Base-by-base conservation (phyloP, 495 filamentous ascomycete species). In the Aspergillus heteromorphus region DNA sequence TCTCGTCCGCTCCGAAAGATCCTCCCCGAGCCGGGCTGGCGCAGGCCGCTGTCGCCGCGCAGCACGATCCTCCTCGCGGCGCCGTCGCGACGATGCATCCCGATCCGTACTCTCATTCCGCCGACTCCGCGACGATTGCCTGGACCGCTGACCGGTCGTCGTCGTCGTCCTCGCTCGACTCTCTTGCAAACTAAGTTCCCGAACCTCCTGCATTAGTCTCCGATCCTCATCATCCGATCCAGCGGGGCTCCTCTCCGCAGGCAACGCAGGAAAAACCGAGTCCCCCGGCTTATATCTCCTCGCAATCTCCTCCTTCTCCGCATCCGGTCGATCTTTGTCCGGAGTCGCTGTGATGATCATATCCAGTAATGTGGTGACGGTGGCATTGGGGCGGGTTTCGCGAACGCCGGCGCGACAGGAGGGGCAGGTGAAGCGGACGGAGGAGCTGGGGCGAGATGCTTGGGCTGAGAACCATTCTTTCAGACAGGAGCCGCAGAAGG, bases 401-500 rank as follows among this genome's bases (percentile, higher is more conserved):
- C 88, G 82, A 40, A 98, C 92, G 19, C 77, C 69, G 6, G 90
- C 85, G n/a, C 93, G 87, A 68, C 93, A 98, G 65, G 88, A 87
- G 6, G 93, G 93, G 65, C 93, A 98, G 48, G 91, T 97, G 68
- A 86, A 95, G 43, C 71, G 73, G 4, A 81, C 72, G 0, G 77
- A 58, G 0, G 76, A 68, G 20, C 69, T 70, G 23, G 48, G 18
- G 64, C 73, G 53, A 51, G 70, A 85, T 48, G 75, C 77, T 60
- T 86, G 83, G 52, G 69, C 82, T 11, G 68, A 60, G 73, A 98
- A 98, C 93, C 93, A 97, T 71, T 91, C 85, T 72, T 95, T 95
- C 55, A 97, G 68, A 65, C 93, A 98, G 25, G 88, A 86, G 53
- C 90, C 93, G 74, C 93, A 97, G 73, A 93, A 97, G 34, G 92